phyloP scores from a whole-genome alignment of 2,329 filamentous ascomycete species.

The Neopestalotiopsis clavispora region DNA sequence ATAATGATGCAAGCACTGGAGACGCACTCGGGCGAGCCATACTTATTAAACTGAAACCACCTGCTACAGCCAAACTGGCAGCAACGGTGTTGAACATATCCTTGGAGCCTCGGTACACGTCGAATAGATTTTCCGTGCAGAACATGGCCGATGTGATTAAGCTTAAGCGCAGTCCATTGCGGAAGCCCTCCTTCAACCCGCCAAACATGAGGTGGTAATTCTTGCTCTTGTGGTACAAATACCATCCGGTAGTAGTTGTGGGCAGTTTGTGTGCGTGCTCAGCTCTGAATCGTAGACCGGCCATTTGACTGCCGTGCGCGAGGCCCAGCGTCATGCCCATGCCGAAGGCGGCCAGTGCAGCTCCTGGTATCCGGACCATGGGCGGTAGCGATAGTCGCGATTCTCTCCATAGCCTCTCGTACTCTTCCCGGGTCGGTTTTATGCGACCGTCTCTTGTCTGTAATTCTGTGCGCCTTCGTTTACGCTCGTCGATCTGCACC shows the following conservation, averaged over 20 bases:
- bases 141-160: slow-evolving; percentile 80
- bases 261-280: slow-evolving; percentile 96
- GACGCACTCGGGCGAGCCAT: slow-evolving; percentile 41
- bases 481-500: not conserved
- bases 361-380: slow-evolving; percentile 68
- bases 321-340: slow-evolving; percentile 75
- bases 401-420: slow-evolving; percentile 39
- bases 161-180: slow-evolving; percentile 72
- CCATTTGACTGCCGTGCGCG: slow-evolving; percentile 72
- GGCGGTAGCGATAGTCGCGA: slow-evolving; percentile 68
- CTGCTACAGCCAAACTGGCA: slow-evolving; percentile 83
- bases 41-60: slow-evolving; percentile 87
- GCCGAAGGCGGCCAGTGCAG: slow-evolving; percentile 65
- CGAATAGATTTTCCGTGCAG: slow-evolving; percentile 82
- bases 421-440: slow-evolving; percentile 33
- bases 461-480: not conserved
- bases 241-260: slow-evolving; percentile 84
- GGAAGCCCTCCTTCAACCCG: slow-evolving; percentile 77
- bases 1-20: not conserved
- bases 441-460: slow-evolving; percentile 3
- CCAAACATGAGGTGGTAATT: slow-evolving; percentile 86
- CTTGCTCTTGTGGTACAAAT: slow-evolving; percentile 97
- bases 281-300: slow-evolving; percentile 85
- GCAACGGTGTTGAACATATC: slow-evolving; percentile 83
- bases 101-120: slow-evolving; percentile 69